Percentiles rank a stretch among this genome's conserved stretches.
Evolutionary conservation across 2,329 filamentous ascomycete genomes (phyloP).

Genomic region (Tolypocladium album): DNA sequence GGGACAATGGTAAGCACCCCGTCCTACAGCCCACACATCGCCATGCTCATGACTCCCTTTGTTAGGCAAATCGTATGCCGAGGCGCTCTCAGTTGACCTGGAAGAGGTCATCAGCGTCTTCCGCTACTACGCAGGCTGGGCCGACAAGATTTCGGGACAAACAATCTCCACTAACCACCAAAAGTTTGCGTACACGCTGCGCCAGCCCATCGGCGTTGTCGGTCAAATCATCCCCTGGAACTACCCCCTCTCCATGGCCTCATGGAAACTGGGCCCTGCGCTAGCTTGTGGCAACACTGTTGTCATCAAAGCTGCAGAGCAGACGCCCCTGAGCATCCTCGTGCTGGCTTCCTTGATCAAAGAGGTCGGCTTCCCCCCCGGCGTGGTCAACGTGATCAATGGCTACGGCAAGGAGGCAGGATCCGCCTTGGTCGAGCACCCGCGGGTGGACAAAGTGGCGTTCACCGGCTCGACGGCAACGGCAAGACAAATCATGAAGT

Average conservation of each 20-base stretch:
- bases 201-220: constrained; percentile 66
- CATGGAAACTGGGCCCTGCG: constrained; percentile 68
- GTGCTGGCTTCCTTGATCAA: constrained; percentile 57
- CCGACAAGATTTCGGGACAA: constrained; percentile 69
- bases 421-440: constrained; percentile 55
- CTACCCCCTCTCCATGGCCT: constrained; percentile 37
- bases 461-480: constrained; percentile 70
- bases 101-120: constrained; percentile 32
- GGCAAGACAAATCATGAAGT: constrained; percentile 66
- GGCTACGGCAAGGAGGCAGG: constrained; percentile 60
- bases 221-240: constrained; percentile 70
- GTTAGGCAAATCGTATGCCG: constrained; percentile 39
- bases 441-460: constrained; percentile 63
- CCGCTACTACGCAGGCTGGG: constrained; percentile 69
- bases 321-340: constrained; percentile 55
- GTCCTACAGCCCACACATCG: background rate
- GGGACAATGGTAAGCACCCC: constrained; percentile 58
- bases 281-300: constrained; percentile 54
- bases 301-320: constrained; percentile 56
- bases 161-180: constrained; percentile 57
- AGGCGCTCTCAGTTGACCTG: constrained; percentile 57
- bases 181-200: constrained; percentile 67
- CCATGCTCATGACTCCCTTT: background rate
- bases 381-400: constrained; percentile 67
- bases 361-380: constrained; percentile 67